Percentiles rank a stretch among this genome's conserved stretches.
Conservation (phyloP, 2,329 filamentous ascomycete genomes). For the Xylariaceae sp. region DNA sequence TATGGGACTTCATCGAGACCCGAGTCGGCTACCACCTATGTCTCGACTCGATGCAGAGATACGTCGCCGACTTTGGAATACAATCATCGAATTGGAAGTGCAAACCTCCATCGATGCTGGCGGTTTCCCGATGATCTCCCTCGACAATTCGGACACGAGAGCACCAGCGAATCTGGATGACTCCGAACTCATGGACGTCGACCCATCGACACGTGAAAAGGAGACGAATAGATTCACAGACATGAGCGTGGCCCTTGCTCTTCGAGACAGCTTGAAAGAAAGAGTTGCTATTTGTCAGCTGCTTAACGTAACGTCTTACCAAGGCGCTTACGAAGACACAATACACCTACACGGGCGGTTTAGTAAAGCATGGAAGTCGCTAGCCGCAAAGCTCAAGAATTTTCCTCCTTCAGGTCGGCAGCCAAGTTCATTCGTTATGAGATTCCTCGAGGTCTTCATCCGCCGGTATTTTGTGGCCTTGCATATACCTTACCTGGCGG, state of each 20-base stretch:
- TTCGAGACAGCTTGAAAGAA: conserved; percentile 41
- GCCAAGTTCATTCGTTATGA: conserved; percentile 39
- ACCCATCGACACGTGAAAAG: conserved; percentile 22
- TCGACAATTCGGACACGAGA: conserved; percentile 48
- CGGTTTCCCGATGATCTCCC: conserved; percentile 46
- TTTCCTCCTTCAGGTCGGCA: conserved; percentile 12
- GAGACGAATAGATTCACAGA: conserved; percentile 39
- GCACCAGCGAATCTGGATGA: conserved; percentile 53
- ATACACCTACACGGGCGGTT: conserved; percentile 44
- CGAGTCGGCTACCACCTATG: conserved; percentile 47
- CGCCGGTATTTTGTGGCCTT: conserved; percentile 54
- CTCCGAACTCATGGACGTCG: conserved; percentile 45
- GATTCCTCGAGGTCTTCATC: conserved; percentile 49
- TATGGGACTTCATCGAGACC: conserved; percentile 59
- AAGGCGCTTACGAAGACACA: conserved; percentile 42
- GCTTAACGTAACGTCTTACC: conserved; percentile 42
- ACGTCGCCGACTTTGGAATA: conserved; percentile 55
- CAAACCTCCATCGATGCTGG: conserved; percentile 51
- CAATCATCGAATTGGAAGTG: conserved; percentile 53
- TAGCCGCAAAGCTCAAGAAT: conserved; percentile 30
- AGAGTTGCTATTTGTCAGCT: conserved; percentile 42
- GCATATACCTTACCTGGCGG: conserved; percentile 51
- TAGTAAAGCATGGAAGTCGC: conserved; percentile 39
- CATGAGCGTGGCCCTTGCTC: conserved; percentile 48
- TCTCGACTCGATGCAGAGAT: conserved; percentile 50